Conservation (phyloP, 345 rosid species). For the Diplotaxis tenuifolia region DNA sequence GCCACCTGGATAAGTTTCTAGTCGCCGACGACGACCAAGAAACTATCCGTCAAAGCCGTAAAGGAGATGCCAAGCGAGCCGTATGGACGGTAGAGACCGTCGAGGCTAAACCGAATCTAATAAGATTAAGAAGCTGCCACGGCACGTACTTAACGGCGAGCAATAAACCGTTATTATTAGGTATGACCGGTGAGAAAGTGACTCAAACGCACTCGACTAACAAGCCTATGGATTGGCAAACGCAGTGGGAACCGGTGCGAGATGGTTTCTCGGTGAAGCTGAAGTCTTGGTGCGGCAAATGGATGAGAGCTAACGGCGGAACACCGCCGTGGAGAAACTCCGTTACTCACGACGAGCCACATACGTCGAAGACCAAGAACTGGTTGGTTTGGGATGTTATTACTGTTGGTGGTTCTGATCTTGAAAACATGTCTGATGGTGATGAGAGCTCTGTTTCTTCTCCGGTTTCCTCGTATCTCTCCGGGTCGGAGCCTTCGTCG, state of each 20-base stretch:
- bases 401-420: slow-evolving; percentile 39
- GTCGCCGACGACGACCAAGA: slow-evolving; percentile 69
- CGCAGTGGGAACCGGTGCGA: slow-evolving; percentile 76
- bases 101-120: slow-evolving; percentile 37
- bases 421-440: slow-evolving; percentile 42
- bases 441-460: slow-evolving; percentile 59
- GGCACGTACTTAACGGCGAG: slow-evolving; percentile 79
- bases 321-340: slow-evolving; percentile 92
- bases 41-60: slow-evolving; percentile 73
- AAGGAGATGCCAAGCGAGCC: slow-evolving; percentile 48
- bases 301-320: slow-evolving; percentile 80
- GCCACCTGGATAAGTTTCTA: slow-evolving; percentile 83
- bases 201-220: slow-evolving; percentile 46
- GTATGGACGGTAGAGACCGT: slow-evolving; percentile 75
- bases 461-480: slow-evolving; percentile 47
- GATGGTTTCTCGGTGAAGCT: slow-evolving; percentile 72
- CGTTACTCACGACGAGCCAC: slow-evolving; percentile 82
- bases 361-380: slow-evolving; percentile 47
- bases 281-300: slow-evolving; percentile 68
- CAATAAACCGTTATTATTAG: slow-evolving; percentile 67
- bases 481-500: slow-evolving; percentile 40
- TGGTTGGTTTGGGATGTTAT: slow-evolving; percentile 91
- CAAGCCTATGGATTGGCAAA: slow-evolving; percentile 47
- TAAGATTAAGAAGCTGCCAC: slow-evolving; percentile 56
- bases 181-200: slow-evolving; percentile 81